Conservation (phyloP, 2,329 filamentous ascomycete species). For the Teratosphaeria destructans region DNA sequence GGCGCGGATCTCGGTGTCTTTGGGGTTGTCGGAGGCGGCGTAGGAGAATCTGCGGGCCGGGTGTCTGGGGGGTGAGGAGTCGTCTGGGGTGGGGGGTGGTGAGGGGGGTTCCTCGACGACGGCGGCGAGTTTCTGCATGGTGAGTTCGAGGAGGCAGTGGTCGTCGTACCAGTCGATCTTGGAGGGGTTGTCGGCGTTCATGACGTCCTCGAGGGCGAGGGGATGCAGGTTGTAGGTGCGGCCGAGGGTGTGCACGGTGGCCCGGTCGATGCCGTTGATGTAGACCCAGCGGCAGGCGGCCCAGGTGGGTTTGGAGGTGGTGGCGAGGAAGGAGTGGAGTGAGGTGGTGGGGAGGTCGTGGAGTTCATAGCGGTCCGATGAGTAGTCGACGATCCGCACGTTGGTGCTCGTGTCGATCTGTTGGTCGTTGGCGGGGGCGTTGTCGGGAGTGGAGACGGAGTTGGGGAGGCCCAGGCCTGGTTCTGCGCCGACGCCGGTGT, state of each 20-base stretch:
- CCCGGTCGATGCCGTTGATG: conserved; percentile 83
- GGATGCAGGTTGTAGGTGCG: conserved; percentile 68
- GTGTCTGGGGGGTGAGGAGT: conserved; percentile 9
- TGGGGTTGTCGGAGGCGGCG: background rate
- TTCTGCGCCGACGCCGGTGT: background rate
- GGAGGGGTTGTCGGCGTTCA: conserved; percentile 71
- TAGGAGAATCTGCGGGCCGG: conserved; percentile 1
- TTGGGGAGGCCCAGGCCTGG: background rate
- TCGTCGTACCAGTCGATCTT: conserved; percentile 79
- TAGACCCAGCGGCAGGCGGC: conserved; percentile 84
- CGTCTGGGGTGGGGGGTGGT: background rate
- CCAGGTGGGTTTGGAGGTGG: conserved; percentile 54
- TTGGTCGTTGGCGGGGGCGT: background rate
- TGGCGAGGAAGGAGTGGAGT: conserved; percentile 57
- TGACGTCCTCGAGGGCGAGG: conserved; percentile 76
- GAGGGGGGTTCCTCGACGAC: background rate
- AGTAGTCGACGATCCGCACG: conserved; percentile 76
- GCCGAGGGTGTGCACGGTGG: conserved; percentile 72
- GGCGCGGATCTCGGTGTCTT: background rate
- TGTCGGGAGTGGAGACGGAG: background rate
- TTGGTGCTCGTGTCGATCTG: background rate
- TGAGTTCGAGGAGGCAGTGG: conserved; percentile 30
- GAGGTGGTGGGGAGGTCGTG: conserved; percentile 56
- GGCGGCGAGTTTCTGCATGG: conserved; percentile 58
- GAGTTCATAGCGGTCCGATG: conserved; percentile 49